A percentile compares a stretch with the other conserved stretches of the same genome.
phyloP scores from a whole-genome alignment of 352 stramenopile genomes.

The Pythium monospermum region DNA sequence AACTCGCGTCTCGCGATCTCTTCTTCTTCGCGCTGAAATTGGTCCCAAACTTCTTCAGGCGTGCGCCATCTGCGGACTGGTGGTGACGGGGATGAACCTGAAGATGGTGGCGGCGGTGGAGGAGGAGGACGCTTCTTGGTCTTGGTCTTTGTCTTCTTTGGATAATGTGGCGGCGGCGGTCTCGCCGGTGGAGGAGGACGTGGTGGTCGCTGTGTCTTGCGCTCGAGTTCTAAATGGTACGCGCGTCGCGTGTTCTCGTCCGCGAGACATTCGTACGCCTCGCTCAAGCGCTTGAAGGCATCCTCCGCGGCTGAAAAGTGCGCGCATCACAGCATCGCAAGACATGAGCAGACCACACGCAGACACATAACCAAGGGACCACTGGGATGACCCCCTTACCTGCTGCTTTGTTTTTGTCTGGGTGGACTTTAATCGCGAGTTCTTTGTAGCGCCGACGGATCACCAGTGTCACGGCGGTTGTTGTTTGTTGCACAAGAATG shows the following conservation, averaged over 20 bases:
- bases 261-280: constrained; percentile 71
- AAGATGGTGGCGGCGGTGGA: not conserved
- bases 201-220: not conserved
- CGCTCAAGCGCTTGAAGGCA: constrained; percentile 73
- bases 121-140: constrained; percentile 9
- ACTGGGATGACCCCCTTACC: no score
- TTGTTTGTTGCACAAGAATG: no score
- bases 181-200: not conserved
- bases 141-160: not conserved
- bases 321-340: no score
- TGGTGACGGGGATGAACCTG: no score
- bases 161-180: constrained; percentile 1
- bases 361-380: no score
- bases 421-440: constrained; percentile 27
- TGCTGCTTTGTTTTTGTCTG: constrained; percentile 27
- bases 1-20: constrained; percentile 55
- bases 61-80: constrained; percentile 29
- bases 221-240: constrained; percentile 38
- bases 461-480: constrained; percentile 1
- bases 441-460: constrained; percentile 29
- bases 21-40: constrained; percentile 73
- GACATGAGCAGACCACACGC: no score
- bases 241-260: constrained; percentile 39
- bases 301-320: constrained; percentile 56
- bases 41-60: constrained; percentile 60